phyloP scores from a whole-genome alignment of 1,284 basidiomycete genomes.

The Mycena sp. region DNA sequence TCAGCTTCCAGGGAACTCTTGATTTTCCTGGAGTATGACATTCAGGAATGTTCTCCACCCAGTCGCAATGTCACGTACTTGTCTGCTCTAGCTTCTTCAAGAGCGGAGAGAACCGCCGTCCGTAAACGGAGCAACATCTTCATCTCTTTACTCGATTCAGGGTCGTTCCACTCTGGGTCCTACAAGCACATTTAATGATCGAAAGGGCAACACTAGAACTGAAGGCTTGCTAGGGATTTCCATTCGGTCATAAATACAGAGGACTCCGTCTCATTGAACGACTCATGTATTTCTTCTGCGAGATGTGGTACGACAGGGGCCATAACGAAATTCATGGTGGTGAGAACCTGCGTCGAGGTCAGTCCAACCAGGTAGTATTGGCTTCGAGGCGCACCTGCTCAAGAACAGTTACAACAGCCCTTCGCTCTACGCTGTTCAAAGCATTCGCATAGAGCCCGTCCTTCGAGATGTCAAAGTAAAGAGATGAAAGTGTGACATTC shows the following conservation, averaged over 20 bases:
- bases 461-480: slow-evolving; percentile 95
- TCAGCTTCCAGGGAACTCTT: slow-evolving; percentile 79
- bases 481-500: slow-evolving; percentile 76
- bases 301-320: slow-evolving; percentile 93
- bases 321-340: slow-evolving; percentile 76
- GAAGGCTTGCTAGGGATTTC: slow-evolving; percentile 61
- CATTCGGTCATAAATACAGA: slow-evolving; percentile 77
- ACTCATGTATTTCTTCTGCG: slow-evolving; percentile 88
- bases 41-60: too few relatives aligned
- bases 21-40: too few relatives aligned
- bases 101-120: slow-evolving; percentile 61
- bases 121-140: slow-evolving; percentile 63
- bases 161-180: slow-evolving; percentile 65
- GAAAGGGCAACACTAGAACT: background rate
- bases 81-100: slow-evolving; percentile 76
- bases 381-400: slow-evolving; percentile 62
- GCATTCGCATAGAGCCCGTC: slow-evolving; percentile 89
- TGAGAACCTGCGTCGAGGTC: slow-evolving; percentile 62
- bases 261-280: slow-evolving; percentile 42
- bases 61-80: slow-evolving; percentile 57
- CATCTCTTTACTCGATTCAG: slow-evolving; percentile 67
- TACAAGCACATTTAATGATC: slow-evolving; percentile 36
- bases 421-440: slow-evolving; percentile 61
- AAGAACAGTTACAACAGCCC: slow-evolving; percentile 77
- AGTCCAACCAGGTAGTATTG: background rate